Evolutionary conservation across 2,329 filamentous ascomycete species (phyloP).

Genomic region (Graphium sp.): DNA sequence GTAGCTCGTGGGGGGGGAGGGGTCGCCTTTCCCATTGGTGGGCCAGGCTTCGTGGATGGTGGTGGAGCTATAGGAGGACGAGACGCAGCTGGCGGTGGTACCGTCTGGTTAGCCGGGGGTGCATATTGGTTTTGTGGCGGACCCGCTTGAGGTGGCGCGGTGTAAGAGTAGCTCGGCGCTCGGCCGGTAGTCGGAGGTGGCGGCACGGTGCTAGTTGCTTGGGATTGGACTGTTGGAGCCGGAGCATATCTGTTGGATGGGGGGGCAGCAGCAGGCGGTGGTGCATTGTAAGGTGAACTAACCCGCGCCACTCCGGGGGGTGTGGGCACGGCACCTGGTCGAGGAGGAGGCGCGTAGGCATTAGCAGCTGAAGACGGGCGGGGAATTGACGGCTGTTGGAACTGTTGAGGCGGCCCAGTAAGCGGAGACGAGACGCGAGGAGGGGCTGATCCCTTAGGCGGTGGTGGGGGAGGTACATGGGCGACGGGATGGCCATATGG

Average conservation of each 20-base stretch:
- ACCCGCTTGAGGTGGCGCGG: conserved; percentile 22
- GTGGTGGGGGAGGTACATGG: conserved; percentile 56
- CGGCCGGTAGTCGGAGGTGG: conserved; percentile 13
- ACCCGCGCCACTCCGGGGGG: conserved; percentile 53
- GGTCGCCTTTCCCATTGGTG: too few species aligned
- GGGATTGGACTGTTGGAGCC: conserved; percentile 34
- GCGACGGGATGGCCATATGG: conserved; percentile 45
- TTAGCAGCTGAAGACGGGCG: conserved; percentile 7
- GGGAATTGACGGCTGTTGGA: conserved; percentile 17
- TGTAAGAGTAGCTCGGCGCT: too few species aligned
- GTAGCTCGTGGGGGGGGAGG: conserved; percentile 21
- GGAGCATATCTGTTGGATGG: conserved; percentile 63
- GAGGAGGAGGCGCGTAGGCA: conserved; percentile 33
- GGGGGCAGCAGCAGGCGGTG: conserved; percentile 50
- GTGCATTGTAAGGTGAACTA: conserved; percentile 68
- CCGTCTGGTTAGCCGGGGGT: conserved; percentile 26
- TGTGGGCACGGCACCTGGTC: conserved; percentile 51
- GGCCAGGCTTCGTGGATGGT: too few species aligned
- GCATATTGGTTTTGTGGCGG: conserved; percentile 38
- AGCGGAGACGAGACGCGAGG: conserved; percentile 60
- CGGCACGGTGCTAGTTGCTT: conserved; percentile 24
- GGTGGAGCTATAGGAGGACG: conserved; percentile 19
- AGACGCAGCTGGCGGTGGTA: conserved; percentile 3
- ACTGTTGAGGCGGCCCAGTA: conserved; percentile 32
- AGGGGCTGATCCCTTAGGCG: conserved; percentile 61